These are phyloP conservation scores for Capillidium rhysosporum DNA, from an alignment of 371 early-diverging fungal species.

Conservation along the genomic window DNA sequence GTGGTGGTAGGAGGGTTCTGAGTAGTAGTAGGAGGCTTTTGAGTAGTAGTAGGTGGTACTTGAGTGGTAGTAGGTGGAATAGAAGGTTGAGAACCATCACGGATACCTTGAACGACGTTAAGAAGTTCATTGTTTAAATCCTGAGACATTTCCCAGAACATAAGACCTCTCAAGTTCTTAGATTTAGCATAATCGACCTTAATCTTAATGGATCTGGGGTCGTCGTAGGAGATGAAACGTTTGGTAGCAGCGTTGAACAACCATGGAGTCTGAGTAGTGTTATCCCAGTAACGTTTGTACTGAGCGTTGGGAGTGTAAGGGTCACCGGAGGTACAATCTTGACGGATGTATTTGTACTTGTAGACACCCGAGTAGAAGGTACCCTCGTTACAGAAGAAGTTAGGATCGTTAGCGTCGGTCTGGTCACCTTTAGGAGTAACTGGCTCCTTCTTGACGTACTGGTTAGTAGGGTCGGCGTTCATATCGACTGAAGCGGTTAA, in stretches of 20 bases:
- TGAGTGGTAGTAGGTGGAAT: not conserved
- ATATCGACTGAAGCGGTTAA: slow-evolving; percentile 26
- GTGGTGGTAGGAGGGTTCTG: not conserved
- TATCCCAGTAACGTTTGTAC: slow-evolving; percentile 27
- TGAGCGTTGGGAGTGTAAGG: slow-evolving; percentile 16
- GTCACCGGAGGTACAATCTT: slow-evolving; percentile 20
- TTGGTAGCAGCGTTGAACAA: slow-evolving; percentile 28
- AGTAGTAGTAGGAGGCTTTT: slow-evolving; percentile 2
- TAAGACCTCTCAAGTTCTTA: slow-evolving; percentile 32
- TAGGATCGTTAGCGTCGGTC: slow-evolving; percentile 29
- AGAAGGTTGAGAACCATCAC: not conserved
- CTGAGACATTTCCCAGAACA: slow-evolving; percentile 30
- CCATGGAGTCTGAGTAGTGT: slow-evolving; percentile 43
- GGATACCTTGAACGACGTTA: slow-evolving; percentile 2
- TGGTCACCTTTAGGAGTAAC: slow-evolving; percentile 22
- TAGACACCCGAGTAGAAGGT: slow-evolving; percentile 29
- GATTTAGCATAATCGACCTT: slow-evolving; percentile 34
- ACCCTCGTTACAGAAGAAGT: slow-evolving; percentile 14
- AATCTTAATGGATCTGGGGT: slow-evolving; percentile 25
- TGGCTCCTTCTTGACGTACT: slow-evolving; percentile 12
- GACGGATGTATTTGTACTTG: slow-evolving; percentile 40
- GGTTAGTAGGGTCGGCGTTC: slow-evolving; percentile 14
- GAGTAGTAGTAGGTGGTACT: not conserved
- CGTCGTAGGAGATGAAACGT: slow-evolving; percentile 41
- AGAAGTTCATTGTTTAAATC: slow-evolving; percentile 19